Evolutionary conservation across 352 stramenopile species (phyloP).

Genomic region (Thalassiosira hispida): DNA sequence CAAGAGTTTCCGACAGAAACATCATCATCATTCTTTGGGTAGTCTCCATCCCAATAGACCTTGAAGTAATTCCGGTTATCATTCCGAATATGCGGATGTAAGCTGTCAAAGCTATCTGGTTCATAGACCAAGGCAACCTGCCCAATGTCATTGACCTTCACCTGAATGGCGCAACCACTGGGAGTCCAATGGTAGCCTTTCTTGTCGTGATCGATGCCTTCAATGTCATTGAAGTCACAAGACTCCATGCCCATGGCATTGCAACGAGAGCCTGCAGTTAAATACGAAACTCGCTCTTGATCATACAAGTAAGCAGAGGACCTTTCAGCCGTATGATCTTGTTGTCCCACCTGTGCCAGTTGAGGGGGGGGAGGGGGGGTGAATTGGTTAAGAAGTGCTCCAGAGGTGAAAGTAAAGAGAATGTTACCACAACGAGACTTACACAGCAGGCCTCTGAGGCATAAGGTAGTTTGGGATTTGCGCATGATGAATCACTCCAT

Average conservation of each 20-base stretch:
- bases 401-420: no score
- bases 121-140: slow-evolving; percentile 69
- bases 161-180: slow-evolving; percentile 52
- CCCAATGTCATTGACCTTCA: slow-evolving; percentile 63
- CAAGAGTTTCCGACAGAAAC: slow-evolving; percentile 45
- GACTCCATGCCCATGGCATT: slow-evolving; percentile 34
- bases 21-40: slow-evolving; percentile 55
- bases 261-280: slow-evolving; percentile 45
- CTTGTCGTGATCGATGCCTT: slow-evolving; percentile 46
- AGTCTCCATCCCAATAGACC: slow-evolving; percentile 59
- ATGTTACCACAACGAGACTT: slow-evolving; percentile 12
- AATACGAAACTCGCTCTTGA: slow-evolving; percentile 53
- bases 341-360: no score
- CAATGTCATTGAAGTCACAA: slow-evolving; percentile 62
- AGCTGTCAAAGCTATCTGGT: slow-evolving; percentile 27
- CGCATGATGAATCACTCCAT: slow-evolving; percentile 52
- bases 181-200: slow-evolving; percentile 59
- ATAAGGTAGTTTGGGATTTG: slow-evolving; percentile 55
- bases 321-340: slow-evolving; percentile 41
- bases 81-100: slow-evolving; percentile 47
- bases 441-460: slow-evolving; percentile 57
- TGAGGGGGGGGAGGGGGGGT: no score
- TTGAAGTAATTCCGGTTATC: slow-evolving; percentile 71
- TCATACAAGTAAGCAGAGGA: slow-evolving; percentile 54
- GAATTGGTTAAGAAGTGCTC: no score